Base-by-base conservation (phyloP, 208 protist genomes). In the Acanthamoeba triangularis region DNA sequence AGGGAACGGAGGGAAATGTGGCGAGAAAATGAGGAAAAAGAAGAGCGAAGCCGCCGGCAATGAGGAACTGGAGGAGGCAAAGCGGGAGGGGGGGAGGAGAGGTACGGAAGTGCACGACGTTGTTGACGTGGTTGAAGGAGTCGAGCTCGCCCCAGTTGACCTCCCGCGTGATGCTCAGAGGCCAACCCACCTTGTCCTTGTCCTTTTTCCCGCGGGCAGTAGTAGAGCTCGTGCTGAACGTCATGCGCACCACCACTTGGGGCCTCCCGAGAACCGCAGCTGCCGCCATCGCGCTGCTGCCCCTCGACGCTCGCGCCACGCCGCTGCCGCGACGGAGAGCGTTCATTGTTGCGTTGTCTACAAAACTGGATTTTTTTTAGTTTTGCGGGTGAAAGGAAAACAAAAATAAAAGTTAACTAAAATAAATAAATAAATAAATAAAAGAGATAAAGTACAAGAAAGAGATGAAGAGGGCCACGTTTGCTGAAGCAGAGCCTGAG, bases 121-220 rank as follows among this genome's bases (percentile, higher is more conserved):
- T 84, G 76, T 84, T 84, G 41, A 84, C 76, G 76, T 84, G 76
- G 76, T 84, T 84, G 76, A 84, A 84, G 76, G 76, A 10, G 47
- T 84, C 76, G 3, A 59, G 33, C 44, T 84, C 76, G 4, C 76
- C 76, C 76, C 76, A 84, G 76, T 84, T 84, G 7, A 84, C 76
- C 76, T 49, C 37, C 1, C 76, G 33, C 10, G 30, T 47, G 33
- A 84, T 84, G 76, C 76, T 84, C 5, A 84, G 28, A 54, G 76
- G 76, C 76, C 76, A 84, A 2, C 16, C 37, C 23, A 28, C 59
- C 37, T 30, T 47, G 10, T 54, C 76, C 20, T 41, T n/a, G n/a
- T n/a, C 49, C 49, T 52, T 52, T 11, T 4, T 52, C 49, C 49
- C 49, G 4, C 49, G 49, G 4, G 49, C 49, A n/a, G n/a, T n/a